Evolutionary conservation across 805 yeast species (phyloP).

Genomic region (Lachancea mirantina): DNA sequence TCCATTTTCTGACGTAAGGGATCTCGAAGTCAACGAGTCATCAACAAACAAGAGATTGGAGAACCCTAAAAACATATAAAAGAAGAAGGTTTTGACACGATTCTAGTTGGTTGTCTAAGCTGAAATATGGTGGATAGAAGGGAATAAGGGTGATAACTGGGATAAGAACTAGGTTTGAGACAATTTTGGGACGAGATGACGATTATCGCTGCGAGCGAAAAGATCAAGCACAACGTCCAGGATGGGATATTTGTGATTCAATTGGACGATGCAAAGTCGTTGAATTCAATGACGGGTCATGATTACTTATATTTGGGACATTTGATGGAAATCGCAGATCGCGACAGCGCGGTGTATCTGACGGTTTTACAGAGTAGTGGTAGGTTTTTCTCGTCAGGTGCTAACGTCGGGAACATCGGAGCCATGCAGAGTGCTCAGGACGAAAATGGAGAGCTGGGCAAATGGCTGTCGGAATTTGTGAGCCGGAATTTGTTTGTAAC

Average conservation of each 20-base stretch:
- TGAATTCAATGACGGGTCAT: slow-evolving; percentile 60
- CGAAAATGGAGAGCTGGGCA: slow-evolving; percentile 25
- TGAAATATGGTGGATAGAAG: too few relatives aligned
- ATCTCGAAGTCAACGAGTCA: too few relatives aligned
- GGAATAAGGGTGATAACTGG: background rate
- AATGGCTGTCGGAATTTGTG: slow-evolving; percentile 54
- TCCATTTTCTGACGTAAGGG: too few relatives aligned
- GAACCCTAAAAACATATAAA: too few relatives aligned
- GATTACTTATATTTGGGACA: slow-evolving; percentile 59
- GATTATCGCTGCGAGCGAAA: slow-evolving; percentile 6
- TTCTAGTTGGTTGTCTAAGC: too few relatives aligned
- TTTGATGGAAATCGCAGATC: slow-evolving; percentile 53
- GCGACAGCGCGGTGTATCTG: slow-evolving; percentile 50
- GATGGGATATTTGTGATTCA: slow-evolving; percentile 50
- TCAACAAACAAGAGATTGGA: too few relatives aligned
- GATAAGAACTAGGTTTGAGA: background rate
- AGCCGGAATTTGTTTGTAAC: slow-evolving; percentile 67
- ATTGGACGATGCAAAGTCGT: slow-evolving; percentile 50
- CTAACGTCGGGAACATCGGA: slow-evolving; percentile 45
- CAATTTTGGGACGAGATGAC: too few relatives aligned
- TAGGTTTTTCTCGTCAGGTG: slow-evolving; percentile 77
- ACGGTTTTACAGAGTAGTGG: slow-evolving; percentile 70
- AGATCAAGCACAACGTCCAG: slow-evolving; percentile 13
- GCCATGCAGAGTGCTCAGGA: slow-evolving; percentile 10
- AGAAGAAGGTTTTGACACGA: too few relatives aligned